These are phyloP conservation scores for Macaranga tanarius DNA, from an alignment of 441 rosid genomes.

Conservation along the genomic window DNA sequence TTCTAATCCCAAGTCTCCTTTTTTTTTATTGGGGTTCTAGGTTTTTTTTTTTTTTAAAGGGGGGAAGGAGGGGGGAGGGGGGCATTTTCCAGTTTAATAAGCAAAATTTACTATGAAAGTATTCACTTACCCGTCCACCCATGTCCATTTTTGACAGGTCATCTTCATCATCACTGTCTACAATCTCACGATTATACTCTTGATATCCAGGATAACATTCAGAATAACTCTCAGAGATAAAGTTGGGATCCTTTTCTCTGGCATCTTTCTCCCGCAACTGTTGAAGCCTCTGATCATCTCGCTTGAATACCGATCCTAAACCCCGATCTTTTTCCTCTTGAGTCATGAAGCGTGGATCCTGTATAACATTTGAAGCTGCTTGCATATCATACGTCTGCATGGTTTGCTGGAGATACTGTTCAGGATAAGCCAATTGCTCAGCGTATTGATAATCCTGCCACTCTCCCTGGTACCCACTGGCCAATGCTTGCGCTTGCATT, in stretches of 20 bases:
- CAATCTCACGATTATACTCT: constrained; percentile 88
- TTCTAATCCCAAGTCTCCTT: background rate
- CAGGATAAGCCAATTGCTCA: constrained; percentile 76
- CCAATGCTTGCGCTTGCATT: constrained; percentile 68
- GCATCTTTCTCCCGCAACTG: constrained; percentile 89
- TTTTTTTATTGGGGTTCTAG: background rate
- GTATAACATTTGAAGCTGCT: constrained; percentile 39
- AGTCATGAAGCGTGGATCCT: constrained; percentile 86
- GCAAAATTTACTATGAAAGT: background rate
- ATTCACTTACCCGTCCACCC: constrained; percentile 84
- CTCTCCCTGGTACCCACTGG: constrained; percentile 74
- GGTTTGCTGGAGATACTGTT: constrained; percentile 72
- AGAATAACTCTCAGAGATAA: constrained; percentile 92
- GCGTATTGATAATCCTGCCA: constrained; percentile 92
- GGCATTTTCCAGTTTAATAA: background rate
- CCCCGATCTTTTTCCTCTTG: constrained; percentile 99
- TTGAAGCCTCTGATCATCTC: constrained; percentile 93
- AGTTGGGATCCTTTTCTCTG: constrained; percentile 90
- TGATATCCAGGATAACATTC: constrained; percentile 99
- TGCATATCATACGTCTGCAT: constrained; percentile 66
- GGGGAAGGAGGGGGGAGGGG: too few relatives aligned
- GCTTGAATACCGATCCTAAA: constrained; percentile 94
- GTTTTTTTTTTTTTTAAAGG: too few relatives aligned
- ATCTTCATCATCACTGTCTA: constrained; percentile 89
- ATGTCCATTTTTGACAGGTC: constrained; percentile 96